phyloP scores from a whole-genome alignment of 306 rosid genomes.

The Biancaea sappan region DNA sequence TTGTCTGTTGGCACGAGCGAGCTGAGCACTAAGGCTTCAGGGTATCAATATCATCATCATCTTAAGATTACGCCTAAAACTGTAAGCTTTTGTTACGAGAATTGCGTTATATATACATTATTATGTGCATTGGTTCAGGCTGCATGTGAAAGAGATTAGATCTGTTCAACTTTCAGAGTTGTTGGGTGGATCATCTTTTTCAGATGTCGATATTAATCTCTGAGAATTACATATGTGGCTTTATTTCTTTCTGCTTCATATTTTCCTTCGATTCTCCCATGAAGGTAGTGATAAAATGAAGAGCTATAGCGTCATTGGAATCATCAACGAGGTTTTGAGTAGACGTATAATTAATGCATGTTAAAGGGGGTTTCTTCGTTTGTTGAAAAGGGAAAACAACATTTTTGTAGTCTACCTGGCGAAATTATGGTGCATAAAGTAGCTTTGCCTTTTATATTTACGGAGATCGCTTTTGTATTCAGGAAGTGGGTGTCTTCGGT shows the following conservation, averaged over 20 bases:
- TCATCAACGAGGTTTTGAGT: not conserved
- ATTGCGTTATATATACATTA: conserved; percentile 27
- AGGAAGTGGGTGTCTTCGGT: not conserved
- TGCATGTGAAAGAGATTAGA: conserved; percentile 45
- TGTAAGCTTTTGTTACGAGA: conserved; percentile 29
- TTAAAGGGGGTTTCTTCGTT: conserved; percentile 1
- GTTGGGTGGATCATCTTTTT: conserved; percentile 45
- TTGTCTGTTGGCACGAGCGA: conserved; percentile 78
- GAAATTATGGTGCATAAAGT: conserved; percentile 16
- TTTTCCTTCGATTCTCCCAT: conserved; percentile 13
- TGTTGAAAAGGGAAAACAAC: not conserved
- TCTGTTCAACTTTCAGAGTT: conserved; percentile 35
- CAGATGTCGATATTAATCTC: conserved; percentile 30
- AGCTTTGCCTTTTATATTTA: conserved; percentile 11
- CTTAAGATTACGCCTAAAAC: conserved; percentile 28
- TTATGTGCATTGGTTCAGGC: conserved; percentile 13
- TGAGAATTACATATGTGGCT: too few species aligned
- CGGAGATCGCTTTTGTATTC: not conserved
- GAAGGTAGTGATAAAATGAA: not conserved
- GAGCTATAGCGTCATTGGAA: conserved; percentile 10
- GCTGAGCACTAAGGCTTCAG: conserved; percentile 39
- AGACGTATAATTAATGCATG: not conserved
- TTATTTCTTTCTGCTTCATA: conserved; percentile 21
- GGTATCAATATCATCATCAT: not conserved
- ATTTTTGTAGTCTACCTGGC: conserved; percentile 19